These are phyloP conservation scores for Aspergillus ruber DNA, from an alignment of 2,329 filamentous ascomycete genomes.

Conservation along the genomic window DNA sequence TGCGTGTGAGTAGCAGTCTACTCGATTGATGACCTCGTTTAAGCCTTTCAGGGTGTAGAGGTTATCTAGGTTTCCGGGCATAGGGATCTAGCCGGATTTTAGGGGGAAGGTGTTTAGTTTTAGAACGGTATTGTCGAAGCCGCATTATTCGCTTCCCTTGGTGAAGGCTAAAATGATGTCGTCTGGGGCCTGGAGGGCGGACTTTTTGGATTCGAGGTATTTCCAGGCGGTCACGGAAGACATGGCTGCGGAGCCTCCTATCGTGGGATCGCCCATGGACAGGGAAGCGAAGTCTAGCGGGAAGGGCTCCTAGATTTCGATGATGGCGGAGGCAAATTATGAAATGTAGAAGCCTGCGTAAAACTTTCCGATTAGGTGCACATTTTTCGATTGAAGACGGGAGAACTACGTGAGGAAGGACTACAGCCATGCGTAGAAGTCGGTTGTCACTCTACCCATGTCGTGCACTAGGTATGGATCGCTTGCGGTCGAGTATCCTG, in stretches of 20 bases:
- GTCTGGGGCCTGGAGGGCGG: slow-evolving; percentile 18
- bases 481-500: slow-evolving; percentile 28
- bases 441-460: slow-evolving; percentile 22
- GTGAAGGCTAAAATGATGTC: slow-evolving; percentile 24
- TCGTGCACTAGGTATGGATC: slow-evolving; percentile 19
- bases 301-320: slow-evolving; percentile 20
- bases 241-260: slow-evolving; percentile 32
- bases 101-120: slow-evolving; percentile 25
- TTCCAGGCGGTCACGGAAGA: slow-evolving; percentile 22
- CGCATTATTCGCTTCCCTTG: slow-evolving; percentile 25
- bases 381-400: slow-evolving; percentile 23
- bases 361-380: slow-evolving; percentile 34
- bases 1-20: slow-evolving; percentile 19
- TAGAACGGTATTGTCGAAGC: slow-evolving; percentile 24
- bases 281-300: slow-evolving; percentile 28
- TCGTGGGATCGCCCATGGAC: slow-evolving; percentile 30
- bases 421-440: slow-evolving; percentile 28
- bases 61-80: slow-evolving; percentile 25
- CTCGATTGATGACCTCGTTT: slow-evolving; percentile 19
- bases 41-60: no score
- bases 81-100: slow-evolving; percentile 16
- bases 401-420: slow-evolving; percentile 26
- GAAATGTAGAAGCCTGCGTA: slow-evolving; percentile 35
- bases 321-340: slow-evolving; percentile 28
- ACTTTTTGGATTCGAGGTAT: slow-evolving; percentile 22